Evolutionary conservation across 2,329 filamentous ascomycete genomes (phyloP), one percentile per base, ranked within the genome.

Genomic region (Ophiobolus disseminans): DNA sequence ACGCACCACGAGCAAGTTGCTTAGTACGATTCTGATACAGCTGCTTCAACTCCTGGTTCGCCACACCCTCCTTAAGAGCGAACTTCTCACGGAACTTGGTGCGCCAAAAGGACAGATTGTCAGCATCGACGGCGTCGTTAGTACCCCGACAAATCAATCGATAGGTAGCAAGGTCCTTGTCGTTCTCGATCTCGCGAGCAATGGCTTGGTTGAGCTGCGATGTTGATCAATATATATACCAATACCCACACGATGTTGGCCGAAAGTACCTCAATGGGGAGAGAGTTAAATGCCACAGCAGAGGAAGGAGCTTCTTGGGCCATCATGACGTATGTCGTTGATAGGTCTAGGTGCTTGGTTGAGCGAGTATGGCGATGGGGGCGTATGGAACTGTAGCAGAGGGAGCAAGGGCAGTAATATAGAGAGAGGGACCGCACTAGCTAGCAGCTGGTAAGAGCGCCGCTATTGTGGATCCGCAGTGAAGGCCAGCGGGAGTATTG

Each of bases 31-130:
- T 36, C 57, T 74, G 65, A 52, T 79, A 79, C 34, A 65, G 35
- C 6, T 58, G 62, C 48, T 68, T 73, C 46, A 77, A 57, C 5
- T 70, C 55, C 7, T 54, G 38, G 42, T 72, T 70, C 35, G 63
- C 32, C 20, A 37, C 42, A 39, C 55, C 50, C 0, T 49, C 26
- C 3, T 50, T 53, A 39, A 57, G 47, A 23, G 80, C 80, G 53
- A 76, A 83, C 20, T 47, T 66, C 17, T 65, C 45, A 11, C 69
- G 60, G 55, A 79, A 83, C 14, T 68, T 72, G 28, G 60, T 53
- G 26, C 76, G 74, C 80, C 80, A 83, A 59, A 82, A 78, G 5
- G 73, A 76, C 19, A 56, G 46, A 8, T 69, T 57, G 32, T 75
- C 71, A 4, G 65, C 70, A 22, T 77, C 69, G 43, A 81, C 62